A percentile compares a stretch with the other conserved stretches of the same genome.
Conservation (phyloP, 148 eudicot genomes). For the Spergularia bocconei region DNA sequence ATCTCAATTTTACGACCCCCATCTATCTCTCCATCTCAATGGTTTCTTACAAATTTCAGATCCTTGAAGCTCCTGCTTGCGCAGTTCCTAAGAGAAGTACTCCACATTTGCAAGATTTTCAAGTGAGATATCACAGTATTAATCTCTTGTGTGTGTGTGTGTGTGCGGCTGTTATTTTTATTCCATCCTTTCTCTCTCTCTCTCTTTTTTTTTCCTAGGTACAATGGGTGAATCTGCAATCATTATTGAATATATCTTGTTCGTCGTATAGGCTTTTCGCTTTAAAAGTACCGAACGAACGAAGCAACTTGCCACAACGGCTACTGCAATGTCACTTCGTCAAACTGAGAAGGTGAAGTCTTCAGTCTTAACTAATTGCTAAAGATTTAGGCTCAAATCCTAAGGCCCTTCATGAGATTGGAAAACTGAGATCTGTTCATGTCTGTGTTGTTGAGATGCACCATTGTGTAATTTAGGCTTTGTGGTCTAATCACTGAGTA, state of each 20-base stretch:
- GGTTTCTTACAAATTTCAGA: conserved; percentile 39
- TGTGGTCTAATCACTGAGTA: background rate
- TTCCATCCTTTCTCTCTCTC: too few species aligned
- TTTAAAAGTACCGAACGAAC: conserved; percentile 67
- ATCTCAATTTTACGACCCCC: background rate
- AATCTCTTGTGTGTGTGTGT: background rate
- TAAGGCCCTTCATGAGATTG: background rate
- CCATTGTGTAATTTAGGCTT: background rate
- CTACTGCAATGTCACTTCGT: conserved; percentile 32
- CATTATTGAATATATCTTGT: conserved; percentile 14
- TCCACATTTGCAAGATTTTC: conserved; percentile 54
- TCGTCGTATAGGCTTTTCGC: conserved; percentile 53
- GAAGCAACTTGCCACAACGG: conserved; percentile 44
- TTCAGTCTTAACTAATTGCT: background rate
- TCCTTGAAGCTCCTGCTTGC: conserved; percentile 53
- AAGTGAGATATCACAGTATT: conserved; percentile 40
- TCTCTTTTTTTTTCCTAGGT: too few species aligned
- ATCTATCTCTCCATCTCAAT: background rate
- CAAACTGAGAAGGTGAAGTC: conserved; percentile 47
- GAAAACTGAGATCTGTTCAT: background rate
- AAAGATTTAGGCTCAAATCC: conserved; percentile 2
- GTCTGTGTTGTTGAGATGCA: background rate
- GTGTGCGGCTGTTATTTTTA: too few species aligned
- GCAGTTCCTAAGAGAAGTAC: conserved; percentile 53
- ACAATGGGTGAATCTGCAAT: background rate